Percentiles rank a stretch among this genome's conserved stretches.
Conservation (phyloP, 2,329 filamentous ascomycete genomes). For the Trichocomaceae sp. region DNA sequence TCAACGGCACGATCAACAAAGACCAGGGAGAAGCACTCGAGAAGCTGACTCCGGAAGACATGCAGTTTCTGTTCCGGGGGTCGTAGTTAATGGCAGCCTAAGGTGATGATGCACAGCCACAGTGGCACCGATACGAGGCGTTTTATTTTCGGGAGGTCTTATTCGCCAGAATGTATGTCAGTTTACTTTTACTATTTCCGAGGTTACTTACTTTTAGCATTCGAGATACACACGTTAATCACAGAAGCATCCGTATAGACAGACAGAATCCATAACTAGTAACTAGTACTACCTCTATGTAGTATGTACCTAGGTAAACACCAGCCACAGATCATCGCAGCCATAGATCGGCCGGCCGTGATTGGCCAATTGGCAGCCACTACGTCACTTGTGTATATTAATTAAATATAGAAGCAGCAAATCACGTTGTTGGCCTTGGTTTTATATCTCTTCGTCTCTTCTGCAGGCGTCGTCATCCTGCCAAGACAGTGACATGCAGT, state of each 20-base stretch:
- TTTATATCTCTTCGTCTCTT: no score
- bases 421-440: no score
- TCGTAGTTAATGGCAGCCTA: conserved; percentile 35
- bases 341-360: neutral
- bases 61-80: conserved; percentile 93
- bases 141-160: neutral
- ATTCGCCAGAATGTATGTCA: neutral
- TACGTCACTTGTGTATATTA: conserved; percentile 2
- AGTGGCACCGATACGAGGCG: no score
- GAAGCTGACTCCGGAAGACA: conserved; percentile 79
- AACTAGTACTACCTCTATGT: no score
- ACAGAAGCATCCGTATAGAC: no score
- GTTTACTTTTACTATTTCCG: neutral
- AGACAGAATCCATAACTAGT: neutral
- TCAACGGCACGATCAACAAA: conserved; percentile 91
- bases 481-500: no score
- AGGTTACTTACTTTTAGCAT: no score
- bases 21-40: conserved; percentile 81
- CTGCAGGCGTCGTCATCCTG: no score
- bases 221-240: neutral
- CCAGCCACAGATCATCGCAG: neutral
- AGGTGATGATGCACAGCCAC: neutral
- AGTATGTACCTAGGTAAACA: no score
- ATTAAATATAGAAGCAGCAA: no score
- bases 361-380: conserved; percentile 2